Evolutionary conservation across 2,329 filamentous ascomycete species (phyloP).

Genomic region (Hansfordia pulvinata): DNA sequence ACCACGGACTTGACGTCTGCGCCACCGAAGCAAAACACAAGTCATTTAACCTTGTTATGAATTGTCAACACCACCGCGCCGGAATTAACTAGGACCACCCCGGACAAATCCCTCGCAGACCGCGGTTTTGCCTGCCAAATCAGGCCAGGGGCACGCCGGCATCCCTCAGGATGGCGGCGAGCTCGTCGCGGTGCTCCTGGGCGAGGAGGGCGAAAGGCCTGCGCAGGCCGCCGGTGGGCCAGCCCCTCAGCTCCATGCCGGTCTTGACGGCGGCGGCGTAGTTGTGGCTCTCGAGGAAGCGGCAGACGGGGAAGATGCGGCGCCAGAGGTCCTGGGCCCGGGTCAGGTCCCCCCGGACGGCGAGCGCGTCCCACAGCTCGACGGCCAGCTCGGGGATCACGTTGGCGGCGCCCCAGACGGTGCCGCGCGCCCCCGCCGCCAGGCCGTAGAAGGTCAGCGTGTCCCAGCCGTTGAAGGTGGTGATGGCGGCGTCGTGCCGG

Average conservation of each 20-base stretch:
- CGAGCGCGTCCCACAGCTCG: conserved; percentile 30
- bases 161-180: conserved; percentile 20
- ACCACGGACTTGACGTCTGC: no score
- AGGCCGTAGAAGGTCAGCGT: conserved; percentile 38
- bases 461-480: conserved; percentile 38
- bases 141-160: conserved; percentile 20
- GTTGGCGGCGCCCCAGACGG: conserved; percentile 36
- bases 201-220: conserved; percentile 30
- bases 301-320: conserved; percentile 34
- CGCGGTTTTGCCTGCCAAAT: conserved; percentile 10
- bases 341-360: conserved; percentile 25
- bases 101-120: no score
- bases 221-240: conserved; percentile 29
- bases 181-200: conserved; percentile 16
- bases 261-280: conserved; percentile 34
- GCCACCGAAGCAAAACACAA: no score
- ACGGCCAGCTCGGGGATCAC: conserved; percentile 33
- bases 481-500: conserved; percentile 21
- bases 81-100: no score
- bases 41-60: no score
- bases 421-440: conserved; percentile 31
- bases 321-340: conserved; percentile 30
- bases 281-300: conserved; percentile 32
- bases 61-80: no score
- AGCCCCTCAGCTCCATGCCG: conserved; percentile 30